These are phyloP conservation scores for Entonaema liquescens DNA, from an alignment of 495 filamentous ascomycete species.

Conservation along the genomic window DNA sequence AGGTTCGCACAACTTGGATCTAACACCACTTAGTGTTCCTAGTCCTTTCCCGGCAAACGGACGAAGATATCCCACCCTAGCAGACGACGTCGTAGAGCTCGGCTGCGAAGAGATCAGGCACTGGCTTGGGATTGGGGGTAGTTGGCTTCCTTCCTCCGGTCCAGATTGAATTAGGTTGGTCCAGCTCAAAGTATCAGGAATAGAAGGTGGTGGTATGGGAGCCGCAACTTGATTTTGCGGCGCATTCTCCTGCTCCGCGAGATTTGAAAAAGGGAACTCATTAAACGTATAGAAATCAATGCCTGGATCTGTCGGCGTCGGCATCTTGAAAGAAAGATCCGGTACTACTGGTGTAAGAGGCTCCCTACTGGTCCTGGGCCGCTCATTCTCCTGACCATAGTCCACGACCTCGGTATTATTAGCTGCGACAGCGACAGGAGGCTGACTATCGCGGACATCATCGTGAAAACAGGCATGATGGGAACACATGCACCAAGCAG, in stretches of 20 bases:
- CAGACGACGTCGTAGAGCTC: constrained; percentile 57
- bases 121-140: constrained; percentile 62
- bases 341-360: constrained; percentile 55
- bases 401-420: constrained; percentile 29
- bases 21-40: constrained; percentile 55
- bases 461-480: constrained; percentile 80
- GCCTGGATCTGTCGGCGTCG: constrained; percentile 43
- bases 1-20: constrained; percentile 45
- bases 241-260: constrained; percentile 35
- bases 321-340: constrained; percentile 50
- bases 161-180: constrained; percentile 52
- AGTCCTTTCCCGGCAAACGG: constrained; percentile 61
- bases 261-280: constrained; percentile 42
- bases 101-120: constrained; percentile 58
- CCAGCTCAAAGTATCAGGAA: constrained; percentile 64
- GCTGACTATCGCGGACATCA: constrained; percentile 46
- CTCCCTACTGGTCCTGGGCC: constrained; percentile 50
- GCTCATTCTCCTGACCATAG: constrained; percentile 58
- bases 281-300: constrained; percentile 48
- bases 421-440: constrained; percentile 28
- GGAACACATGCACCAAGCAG: constrained; percentile 71
- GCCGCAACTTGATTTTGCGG: constrained; percentile 33
- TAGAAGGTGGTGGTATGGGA: constrained; percentile 45
- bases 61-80: constrained; percentile 54
- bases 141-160: constrained; percentile 39